These are phyloP conservation scores for Rhynchosporium graminicola DNA, from an alignment of 2,329 filamentous ascomycete species.

Conservation along the genomic window DNA sequence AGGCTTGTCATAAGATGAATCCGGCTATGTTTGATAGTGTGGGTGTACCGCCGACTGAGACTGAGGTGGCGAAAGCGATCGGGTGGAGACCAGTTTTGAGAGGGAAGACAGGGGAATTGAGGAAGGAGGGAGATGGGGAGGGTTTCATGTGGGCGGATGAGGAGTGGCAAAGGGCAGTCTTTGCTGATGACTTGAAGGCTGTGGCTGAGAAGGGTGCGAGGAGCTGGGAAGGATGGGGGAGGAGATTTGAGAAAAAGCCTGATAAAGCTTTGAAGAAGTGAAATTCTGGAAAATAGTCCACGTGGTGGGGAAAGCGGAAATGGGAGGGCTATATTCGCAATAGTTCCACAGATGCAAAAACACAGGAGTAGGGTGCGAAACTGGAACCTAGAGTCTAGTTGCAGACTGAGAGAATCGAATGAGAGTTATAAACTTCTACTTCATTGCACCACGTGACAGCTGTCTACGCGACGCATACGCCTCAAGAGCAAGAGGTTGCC, in stretches of 20 bases:
- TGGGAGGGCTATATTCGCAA: no score
- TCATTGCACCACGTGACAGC: no score
- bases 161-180: slow-evolving; percentile 20
- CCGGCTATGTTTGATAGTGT: slow-evolving; percentile 20
- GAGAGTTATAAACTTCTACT: no score
- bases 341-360: no score
- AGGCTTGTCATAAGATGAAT: slow-evolving; percentile 18
- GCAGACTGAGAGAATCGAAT: no score
- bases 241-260: slow-evolving; percentile 22
- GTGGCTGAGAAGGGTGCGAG: slow-evolving; percentile 17
- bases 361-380: no score
- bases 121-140: slow-evolving; percentile 11
- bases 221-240: slow-evolving; percentile 20
- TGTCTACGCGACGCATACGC: no score
- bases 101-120: slow-evolving; percentile 14
- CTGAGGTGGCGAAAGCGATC: slow-evolving; percentile 21
- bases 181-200: slow-evolving; percentile 19
- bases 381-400: no score
- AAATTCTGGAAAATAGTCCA: not conserved
- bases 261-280: slow-evolving; percentile 20
- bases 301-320: no score
- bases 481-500: no score
- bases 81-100: slow-evolving; percentile 21
- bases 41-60: slow-evolving; percentile 21
- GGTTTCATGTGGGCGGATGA: slow-evolving; percentile 17